These are phyloP conservation scores for Cavenderia fasciculata DNA, from an alignment of 78 protist species.

Conservation along the genomic window DNA sequence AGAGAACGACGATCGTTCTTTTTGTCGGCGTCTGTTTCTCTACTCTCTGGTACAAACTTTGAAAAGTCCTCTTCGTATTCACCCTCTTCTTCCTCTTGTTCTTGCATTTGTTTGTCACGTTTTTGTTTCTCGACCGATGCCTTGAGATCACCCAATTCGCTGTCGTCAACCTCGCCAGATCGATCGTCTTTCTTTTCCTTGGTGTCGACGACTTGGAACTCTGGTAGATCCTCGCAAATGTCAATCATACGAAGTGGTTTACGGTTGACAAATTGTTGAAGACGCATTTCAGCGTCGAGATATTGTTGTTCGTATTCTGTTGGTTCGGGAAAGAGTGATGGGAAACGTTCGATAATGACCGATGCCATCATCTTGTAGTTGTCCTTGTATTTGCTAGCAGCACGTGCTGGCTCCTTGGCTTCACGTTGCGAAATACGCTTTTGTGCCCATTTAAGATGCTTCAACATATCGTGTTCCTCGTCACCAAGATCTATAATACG, in stretches of 20 bases:
- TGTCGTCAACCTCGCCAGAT: not conserved
- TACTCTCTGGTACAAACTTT: conserved; percentile 23
- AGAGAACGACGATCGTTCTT: conserved; percentile 35
- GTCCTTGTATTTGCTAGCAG: conserved; percentile 4
- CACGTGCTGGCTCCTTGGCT: not conserved
- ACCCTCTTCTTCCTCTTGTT: not conserved
- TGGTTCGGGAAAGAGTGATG: conserved; percentile 51
- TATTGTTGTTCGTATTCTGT: conserved; percentile 46
- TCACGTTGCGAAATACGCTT: not conserved
- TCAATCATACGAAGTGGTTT: conserved; percentile 16
- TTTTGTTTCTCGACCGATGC: too few species aligned
- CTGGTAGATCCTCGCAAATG: conserved; percentile 57
- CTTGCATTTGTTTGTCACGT: not conserved
- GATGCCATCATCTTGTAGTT: conserved; percentile 3
- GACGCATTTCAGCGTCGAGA: not conserved
- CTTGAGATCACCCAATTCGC: too few species aligned
- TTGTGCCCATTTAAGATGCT: conserved; percentile 1
- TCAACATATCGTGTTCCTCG: conserved; percentile 5
- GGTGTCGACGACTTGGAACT: not conserved
- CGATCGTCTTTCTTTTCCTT: not conserved
- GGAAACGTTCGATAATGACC: conserved; percentile 67
- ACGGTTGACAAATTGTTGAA: conserved; percentile 8
- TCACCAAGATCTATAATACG: conserved; percentile 54
- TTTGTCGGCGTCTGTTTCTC: conserved; percentile 24
- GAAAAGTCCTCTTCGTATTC: conserved; percentile 60